A percentile compares a stretch with the other conserved stretches of the same genome.
These are phyloP conservation scores for Fusarium chlamydosporum DNA, from an alignment of 2,329 filamentous ascomycete species.

Conservation along the genomic window DNA sequence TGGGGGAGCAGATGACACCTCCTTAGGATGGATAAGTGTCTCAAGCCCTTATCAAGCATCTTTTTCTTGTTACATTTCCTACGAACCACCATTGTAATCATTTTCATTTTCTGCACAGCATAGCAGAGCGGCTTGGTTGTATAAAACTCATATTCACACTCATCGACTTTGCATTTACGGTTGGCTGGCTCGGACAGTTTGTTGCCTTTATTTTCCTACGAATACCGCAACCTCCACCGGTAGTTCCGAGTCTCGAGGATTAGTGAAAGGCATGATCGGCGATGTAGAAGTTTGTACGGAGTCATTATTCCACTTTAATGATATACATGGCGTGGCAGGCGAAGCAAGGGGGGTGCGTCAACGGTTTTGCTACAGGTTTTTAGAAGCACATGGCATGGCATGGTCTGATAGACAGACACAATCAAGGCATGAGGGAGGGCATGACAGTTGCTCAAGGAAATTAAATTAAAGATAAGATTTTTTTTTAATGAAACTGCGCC, in stretches of 20 bases:
- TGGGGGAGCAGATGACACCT: constrained; percentile 58
- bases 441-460: constrained; percentile 10
- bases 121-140: constrained; percentile 33
- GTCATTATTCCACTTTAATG: constrained; percentile 24
- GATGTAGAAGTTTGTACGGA: constrained; percentile 16
- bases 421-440: constrained; percentile 23
- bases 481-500: constrained; percentile 16
- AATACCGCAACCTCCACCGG: constrained; percentile 3
- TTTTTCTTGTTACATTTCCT: constrained; percentile 8
- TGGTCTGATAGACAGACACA: constrained; percentile 13
- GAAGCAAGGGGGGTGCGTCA: constrained; percentile 13
- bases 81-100: constrained; percentile 17
- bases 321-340: constrained; percentile 31
- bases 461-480: constrained; percentile 11
- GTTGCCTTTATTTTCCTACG: constrained; percentile 2
- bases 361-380: constrained; percentile 35
- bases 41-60: background rate
- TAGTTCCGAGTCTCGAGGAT: constrained; percentile 14
- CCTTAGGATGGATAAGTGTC: constrained; percentile 51
- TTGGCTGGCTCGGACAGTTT: constrained; percentile 16
- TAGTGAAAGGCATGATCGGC: constrained; percentile 1
- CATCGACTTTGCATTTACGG: constrained; percentile 21
- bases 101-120: constrained; percentile 32
- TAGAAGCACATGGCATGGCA: constrained; percentile 27
- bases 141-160: constrained; percentile 12